Evolutionary conservation across 208 protist species (phyloP).

Genomic region (Angomonas deanei): DNA sequence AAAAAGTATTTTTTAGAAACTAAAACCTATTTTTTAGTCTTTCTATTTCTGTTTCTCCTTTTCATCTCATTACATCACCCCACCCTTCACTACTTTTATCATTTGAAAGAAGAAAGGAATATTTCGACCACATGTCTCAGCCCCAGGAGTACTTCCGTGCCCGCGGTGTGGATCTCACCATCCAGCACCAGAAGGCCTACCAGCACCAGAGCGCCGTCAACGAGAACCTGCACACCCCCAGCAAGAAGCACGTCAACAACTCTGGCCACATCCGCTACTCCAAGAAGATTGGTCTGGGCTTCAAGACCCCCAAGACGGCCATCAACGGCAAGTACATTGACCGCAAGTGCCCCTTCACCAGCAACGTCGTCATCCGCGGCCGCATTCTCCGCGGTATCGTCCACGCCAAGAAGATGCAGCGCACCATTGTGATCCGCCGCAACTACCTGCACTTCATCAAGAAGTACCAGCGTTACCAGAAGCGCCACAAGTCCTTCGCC

Average conservation of each 20-base stretch:
- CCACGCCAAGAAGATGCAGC: slow-evolving; percentile 98
- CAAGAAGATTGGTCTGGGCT: slow-evolving; percentile 98
- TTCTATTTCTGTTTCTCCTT: not conserved
- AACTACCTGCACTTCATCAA: slow-evolving; percentile 99
- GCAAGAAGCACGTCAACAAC: slow-evolving; percentile 45
- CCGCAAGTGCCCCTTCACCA: slow-evolving; percentile 99
- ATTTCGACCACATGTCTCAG: slow-evolving; percentile 8
- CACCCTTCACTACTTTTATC: not conserved
- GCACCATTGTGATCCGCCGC: slow-evolving; percentile 98
- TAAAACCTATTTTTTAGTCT: not conserved
- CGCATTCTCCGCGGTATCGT: slow-evolving; percentile 98
- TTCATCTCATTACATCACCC: not conserved
- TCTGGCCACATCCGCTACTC: slow-evolving; percentile 92
- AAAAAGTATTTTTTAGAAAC: not conserved
- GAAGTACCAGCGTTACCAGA: slow-evolving; percentile 99
- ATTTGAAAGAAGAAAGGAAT: not conserved
- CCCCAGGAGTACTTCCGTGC: slow-evolving; percentile 16
- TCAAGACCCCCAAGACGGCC: slow-evolving; percentile 98
- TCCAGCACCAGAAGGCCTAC: slow-evolving; percentile 91
- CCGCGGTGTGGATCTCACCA: slow-evolving; percentile 45
- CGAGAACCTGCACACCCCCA: slow-evolving; percentile 75
- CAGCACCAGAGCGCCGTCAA: slow-evolving; percentile 90
- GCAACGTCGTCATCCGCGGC: slow-evolving; percentile 99
- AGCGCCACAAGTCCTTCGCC: slow-evolving; percentile 99
- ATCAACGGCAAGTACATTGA: slow-evolving; percentile 99